These are phyloP conservation scores for Rhodomyrtus psidioides DNA, from an alignment of 441 rosid genomes.

Conservation along the genomic window DNA sequence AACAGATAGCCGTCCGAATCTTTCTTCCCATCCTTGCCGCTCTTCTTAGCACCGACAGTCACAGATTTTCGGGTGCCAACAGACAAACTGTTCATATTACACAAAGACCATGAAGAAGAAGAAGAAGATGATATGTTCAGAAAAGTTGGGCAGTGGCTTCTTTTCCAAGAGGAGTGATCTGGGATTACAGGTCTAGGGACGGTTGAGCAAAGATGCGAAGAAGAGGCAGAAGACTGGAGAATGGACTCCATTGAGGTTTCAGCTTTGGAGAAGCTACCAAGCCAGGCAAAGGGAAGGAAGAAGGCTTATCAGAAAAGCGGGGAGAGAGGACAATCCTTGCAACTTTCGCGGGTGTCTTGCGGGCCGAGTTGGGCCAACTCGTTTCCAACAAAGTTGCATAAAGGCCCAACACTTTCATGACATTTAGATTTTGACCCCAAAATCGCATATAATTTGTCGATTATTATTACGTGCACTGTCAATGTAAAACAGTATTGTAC, in stretches of 20 bases:
- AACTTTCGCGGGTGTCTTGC: no score
- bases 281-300: not conserved
- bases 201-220: conserved; percentile 16
- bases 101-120: not conserved
- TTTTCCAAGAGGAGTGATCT: not conserved
- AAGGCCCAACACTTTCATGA: not conserved
- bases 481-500: not conserved
- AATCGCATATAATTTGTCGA: not conserved
- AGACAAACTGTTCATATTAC: not conserved
- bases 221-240: conserved; percentile 17
- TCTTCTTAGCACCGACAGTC: conserved; percentile 34
- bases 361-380: no score
- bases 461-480: not conserved
- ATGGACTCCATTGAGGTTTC: conserved; percentile 37
- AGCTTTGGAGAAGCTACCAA: not conserved
- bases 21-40: conserved; percentile 23
- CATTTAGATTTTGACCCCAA: not conserved
- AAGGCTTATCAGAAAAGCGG: not conserved
- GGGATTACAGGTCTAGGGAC: conserved; percentile 6
- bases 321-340: not conserved
- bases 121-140: conserved; percentile 6
- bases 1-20: conserved; percentile 49
- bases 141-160: conserved; percentile 8
- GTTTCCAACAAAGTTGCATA: not conserved
- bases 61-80: conserved; percentile 27